Base-by-base conservation (phyloP, 169 alveolate genomes). In the Eimeria acervulina region DNA sequence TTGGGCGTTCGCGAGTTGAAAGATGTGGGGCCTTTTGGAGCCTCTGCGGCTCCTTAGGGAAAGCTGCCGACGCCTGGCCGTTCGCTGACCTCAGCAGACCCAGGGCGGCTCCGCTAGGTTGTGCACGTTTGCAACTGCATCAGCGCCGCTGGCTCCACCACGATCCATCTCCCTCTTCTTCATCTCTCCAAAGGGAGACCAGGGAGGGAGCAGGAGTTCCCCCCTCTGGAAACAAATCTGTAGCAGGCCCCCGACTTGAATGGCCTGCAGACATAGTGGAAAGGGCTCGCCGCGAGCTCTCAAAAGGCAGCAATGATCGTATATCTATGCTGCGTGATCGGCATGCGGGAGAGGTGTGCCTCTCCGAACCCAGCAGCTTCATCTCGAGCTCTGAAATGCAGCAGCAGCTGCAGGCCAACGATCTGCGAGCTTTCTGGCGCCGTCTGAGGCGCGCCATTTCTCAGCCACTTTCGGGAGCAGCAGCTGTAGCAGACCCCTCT, bases 191-290 rank as follows among this genome's bases (percentile, higher is more conserved):
- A 8, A 33, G 74, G 31, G 42, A 2, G 15, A 31, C 5, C 47
- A 33, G 61, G 47, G 68, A 31, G 51, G 33, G 51, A 2, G 44
- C 42, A 44, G 47, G 40, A 44, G 51, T n/a, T 31, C 19, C 74
- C 47, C 42, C 74, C 51, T n/a, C 74, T 1, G 70, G 33, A 28
- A 47, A 19, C 90, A 47, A n/a, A 1, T 23, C 51, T 40, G 61
- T 33, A 19, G 4, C 26, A 8, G 63, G 63, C 61, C 33, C 59
- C 61, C 55, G 89, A 31, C 78, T 36, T 59, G 78, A 51, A n/a
- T 85, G 93, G 93, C 93, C 93, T 31, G 93, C 76, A 55, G 59
- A 85, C 59, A 61, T 85, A 7, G 7, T 72, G 44, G 93, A 85
- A 26, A 55, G 80, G 55, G 93, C 61, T 42, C 93, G 93, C 63